Percentiles rank a stretch among this genome's conserved stretches.
phyloP scores from a whole-genome alignment of 306 rosid genomes.

The Prunus dulcis region DNA sequence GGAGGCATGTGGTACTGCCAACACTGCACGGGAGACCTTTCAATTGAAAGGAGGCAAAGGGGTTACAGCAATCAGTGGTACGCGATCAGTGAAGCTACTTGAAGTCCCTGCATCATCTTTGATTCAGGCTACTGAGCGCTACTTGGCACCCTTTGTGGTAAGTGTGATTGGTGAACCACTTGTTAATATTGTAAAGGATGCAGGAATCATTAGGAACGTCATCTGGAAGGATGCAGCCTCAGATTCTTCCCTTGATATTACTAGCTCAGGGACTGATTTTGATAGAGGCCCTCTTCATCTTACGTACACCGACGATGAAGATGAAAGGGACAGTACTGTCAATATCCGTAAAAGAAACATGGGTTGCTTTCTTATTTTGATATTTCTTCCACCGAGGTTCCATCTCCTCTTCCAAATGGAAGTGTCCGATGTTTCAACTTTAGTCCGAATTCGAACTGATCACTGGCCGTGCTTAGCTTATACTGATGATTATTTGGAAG shows the following conservation, averaged over 20 bases:
- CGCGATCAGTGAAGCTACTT: conserved; percentile 87
- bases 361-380: conserved; percentile 68
- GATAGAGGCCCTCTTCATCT: conserved; percentile 70
- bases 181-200: conserved; percentile 51
- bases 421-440: conserved; percentile 78
- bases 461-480: conserved; percentile 99
- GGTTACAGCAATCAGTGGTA: conserved; percentile 79
- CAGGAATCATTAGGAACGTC: conserved; percentile 63
- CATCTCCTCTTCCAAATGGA: conserved; percentile 98
- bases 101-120: conserved; percentile 60
- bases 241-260: conserved; percentile 41
- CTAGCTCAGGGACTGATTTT: conserved; percentile 27
- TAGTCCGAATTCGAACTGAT: conserved; percentile 89
- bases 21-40: conserved; percentile 79
- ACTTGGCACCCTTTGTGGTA: conserved; percentile 70
- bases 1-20: conserved; percentile 89
- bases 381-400: conserved; percentile 93
- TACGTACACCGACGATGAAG: conserved; percentile 54
- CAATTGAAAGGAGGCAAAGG: conserved; percentile 85
- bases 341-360: conserved; percentile 48
- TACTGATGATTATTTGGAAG: conserved; percentile 94
- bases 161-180: conserved; percentile 85
- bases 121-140: conserved; percentile 68
- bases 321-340: conserved; percentile 38
- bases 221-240: conserved; percentile 50